Percentiles rank a stretch among this genome's conserved stretches.
phyloP scores from a whole-genome alignment of 768 basidiomycete species.

The Dacryopinax primogenitus region DNA sequence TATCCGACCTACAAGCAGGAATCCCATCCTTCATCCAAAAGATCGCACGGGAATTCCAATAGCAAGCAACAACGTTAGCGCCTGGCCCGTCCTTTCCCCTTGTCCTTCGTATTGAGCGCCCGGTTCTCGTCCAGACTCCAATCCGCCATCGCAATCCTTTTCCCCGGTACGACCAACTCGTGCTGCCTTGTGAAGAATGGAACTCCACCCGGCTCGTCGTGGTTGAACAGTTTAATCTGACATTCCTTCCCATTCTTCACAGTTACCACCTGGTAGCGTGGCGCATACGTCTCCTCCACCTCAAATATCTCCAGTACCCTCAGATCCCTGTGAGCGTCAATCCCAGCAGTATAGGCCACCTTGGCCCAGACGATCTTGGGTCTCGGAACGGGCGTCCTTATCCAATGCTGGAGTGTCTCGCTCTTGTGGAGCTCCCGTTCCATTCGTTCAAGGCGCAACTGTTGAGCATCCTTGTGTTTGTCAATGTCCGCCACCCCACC shows the following conservation, averaged over 20 bases:
- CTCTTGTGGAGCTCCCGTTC: background rate
- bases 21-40: too few species aligned
- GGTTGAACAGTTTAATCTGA: background rate
- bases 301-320: background rate
- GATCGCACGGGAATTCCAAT: too few species aligned
- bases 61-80: too few species aligned
- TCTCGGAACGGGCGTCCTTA: background rate
- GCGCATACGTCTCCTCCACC: constrained; percentile 6
- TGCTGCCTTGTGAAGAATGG: background rate
- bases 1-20: too few species aligned
- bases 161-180: background rate
- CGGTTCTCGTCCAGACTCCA: background rate
- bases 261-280: background rate
- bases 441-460: background rate
- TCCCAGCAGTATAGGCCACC: background rate
- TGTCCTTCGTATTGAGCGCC: background rate
- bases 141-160: background rate
- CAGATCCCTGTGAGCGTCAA: background rate
- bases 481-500: background rate
- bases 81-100: background rate
- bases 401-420: background rate
- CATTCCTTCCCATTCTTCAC: constrained; percentile 1
- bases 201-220: background rate
- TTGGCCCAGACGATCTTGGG: background rate
- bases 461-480: background rate